Base-by-base conservation (phyloP, 306 rosid species). In the Begonia fuchsioides region DNA sequence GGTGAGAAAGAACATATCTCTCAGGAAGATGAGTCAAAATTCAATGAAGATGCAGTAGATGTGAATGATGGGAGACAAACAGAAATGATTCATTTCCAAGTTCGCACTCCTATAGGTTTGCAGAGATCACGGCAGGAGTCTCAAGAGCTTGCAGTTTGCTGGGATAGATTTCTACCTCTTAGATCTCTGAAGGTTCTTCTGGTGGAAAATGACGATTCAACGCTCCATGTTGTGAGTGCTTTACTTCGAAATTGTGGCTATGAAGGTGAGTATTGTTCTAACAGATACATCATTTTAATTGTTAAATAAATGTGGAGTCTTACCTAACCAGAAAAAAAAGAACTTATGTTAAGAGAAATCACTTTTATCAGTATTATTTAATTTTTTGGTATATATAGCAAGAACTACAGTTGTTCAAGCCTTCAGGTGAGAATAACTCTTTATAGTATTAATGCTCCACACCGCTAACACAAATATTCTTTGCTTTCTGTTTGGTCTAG, bases 181-280 rank as follows among this genome's bases (percentile, higher is more conserved):
- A 52, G 55, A 49, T 63, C 74, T 17, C 57, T 68, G 16, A 50
- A 61, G 59, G 76, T 71, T 41, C 45, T 71, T 13, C 51, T 65
- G 40, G 76, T 71, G 56, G 76, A 71, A 56, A 61, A 57, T 49
- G 76, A 65, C 32, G 76, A 66, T 50, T 58, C 68, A 32, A 66
- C 76, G 26, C 72, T 72, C 17, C 65, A 49, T 15, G 58, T 71
- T 26, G 58, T 71, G 17, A 38, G 56, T 18, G 72, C 65, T n/a
- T 53, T 71, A 20, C 76, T 71, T 15, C 44, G 55, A 10, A 71
- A 71, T 11, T 61, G 68, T 54, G 72, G 72, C 56, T 71, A 71
- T 41, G 59, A 53, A 61, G 76, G 72, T 70, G 35, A 26, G 35
- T 26, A 26, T 44, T 44, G 47, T 44, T 15, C 13, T 13, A 13